Evolutionary conservation across 139 green algal species (phyloP).

Genomic region (Chlamydomonas eustigma): DNA sequence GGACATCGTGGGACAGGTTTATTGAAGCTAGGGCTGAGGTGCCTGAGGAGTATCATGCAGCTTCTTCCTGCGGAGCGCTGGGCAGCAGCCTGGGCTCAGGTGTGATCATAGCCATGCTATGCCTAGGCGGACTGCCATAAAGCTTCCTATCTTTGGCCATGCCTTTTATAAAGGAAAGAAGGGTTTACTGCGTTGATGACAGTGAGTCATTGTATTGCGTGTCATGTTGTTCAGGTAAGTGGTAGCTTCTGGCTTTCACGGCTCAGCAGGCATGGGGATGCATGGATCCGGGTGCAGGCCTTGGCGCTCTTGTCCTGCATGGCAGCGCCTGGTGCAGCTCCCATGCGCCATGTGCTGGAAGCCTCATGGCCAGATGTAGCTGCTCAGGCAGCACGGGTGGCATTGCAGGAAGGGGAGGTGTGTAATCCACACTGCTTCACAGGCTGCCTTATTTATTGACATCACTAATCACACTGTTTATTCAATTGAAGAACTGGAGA

Average conservation of each 20-base stretch:
- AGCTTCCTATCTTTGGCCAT: no score
- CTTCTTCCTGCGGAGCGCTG: neutral
- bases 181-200: no score
- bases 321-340: constrained; percentile 16
- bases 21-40: neutral
- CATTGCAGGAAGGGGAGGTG: neutral
- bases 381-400: neutral
- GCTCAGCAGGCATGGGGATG: constrained; percentile 31
- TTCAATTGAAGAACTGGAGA: no score
- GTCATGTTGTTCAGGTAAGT: constrained; percentile 26
- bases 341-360: neutral
- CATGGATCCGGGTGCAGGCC: constrained; percentile 15
- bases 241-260: constrained; percentile 44
- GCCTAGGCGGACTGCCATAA: no score
- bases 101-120: no score
- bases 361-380: neutral
- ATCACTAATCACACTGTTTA: no score
- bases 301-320: constrained; percentile 30
- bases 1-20: neutral
- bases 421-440: no score
- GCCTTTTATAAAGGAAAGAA: no score
- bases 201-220: constrained; percentile 2
- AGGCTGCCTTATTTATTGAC: no score
- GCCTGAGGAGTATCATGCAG: neutral
- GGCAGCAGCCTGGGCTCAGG: neutral